Evolutionary conservation across 805 yeast genomes (phyloP).

Genomic region (Saturnispora mendoncae): DNA sequence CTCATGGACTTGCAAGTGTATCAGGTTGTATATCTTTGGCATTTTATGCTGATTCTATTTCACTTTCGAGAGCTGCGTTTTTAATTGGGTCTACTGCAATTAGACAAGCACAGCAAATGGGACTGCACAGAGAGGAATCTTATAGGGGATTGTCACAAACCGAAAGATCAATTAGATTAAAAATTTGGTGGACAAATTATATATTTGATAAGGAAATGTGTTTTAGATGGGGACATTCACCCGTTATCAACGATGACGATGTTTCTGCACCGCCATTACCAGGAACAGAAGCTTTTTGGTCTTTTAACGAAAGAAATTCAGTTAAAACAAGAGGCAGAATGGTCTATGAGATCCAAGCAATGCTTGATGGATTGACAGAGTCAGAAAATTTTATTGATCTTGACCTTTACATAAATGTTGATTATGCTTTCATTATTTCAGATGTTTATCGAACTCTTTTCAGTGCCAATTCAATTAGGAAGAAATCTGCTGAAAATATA

Average conservation of each 20-base stretch:
- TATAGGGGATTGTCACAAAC: slow-evolving; percentile 29
- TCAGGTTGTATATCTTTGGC: slow-evolving; percentile 45
- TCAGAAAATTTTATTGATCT: neutral
- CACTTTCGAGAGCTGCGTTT: slow-evolving; percentile 33
- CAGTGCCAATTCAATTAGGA: slow-evolving; percentile 22
- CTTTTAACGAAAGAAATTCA: slow-evolving; percentile 3
- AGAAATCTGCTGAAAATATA: slow-evolving; percentile 16
- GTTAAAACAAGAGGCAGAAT: slow-evolving; percentile 6
- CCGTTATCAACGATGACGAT: slow-evolving; percentile 36
- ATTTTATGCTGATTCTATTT: slow-evolving; percentile 28
- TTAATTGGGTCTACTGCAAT: slow-evolving; percentile 38
- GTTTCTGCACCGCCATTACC: slow-evolving; percentile 27
- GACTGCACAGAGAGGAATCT: slow-evolving; percentile 44
- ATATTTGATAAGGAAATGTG: slow-evolving; percentile 37
- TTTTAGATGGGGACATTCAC: slow-evolving; percentile 41
- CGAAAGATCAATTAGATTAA: slow-evolving; percentile 32
- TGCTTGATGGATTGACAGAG: slow-evolving; percentile 9
- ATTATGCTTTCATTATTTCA: slow-evolving; percentile 22
- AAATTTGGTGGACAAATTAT: slow-evolving; percentile 44
- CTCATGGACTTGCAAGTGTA: slow-evolving; percentile 44
- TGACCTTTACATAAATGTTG: slow-evolving; percentile 17
- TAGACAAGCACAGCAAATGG: slow-evolving; percentile 48
- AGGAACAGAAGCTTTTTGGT: slow-evolving; percentile 21
- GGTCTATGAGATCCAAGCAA: slow-evolving; percentile 8
- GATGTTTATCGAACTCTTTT: slow-evolving; percentile 23